Base-by-base conservation (phyloP, 306 rosid genomes). In the Dicorynia guianensis region DNA sequence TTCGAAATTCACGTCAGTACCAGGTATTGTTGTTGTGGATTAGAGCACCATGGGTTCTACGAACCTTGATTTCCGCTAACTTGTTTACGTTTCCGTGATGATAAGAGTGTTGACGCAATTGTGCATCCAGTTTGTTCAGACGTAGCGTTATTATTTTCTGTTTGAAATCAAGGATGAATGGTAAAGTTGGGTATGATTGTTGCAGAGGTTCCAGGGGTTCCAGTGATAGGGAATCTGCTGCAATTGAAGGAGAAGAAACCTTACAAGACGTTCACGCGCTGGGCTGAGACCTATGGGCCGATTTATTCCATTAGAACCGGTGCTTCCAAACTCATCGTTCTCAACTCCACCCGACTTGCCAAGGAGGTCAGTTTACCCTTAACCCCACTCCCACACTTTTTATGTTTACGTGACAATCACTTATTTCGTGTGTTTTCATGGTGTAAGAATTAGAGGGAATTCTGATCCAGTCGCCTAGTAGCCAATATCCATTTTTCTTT, bases 211-310 rank as follows among this genome's bases (percentile, higher is more conserved):
- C 93, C 93, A 4, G 96, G 98, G 66, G 8, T 90, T 6, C 97
- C 97, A 5, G 47, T 95, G 81, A 25, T 95, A 1, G 99, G 99
- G 66, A 95, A 95, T 84, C 66, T 95, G 80, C 84, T 95, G 69
- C 99, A 95, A 53, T 73, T 95, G 80, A 95, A 87, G 88, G 99
- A 95, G 88, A 92, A 92, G 87, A 95, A 95, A 65, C 99, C 99
- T 11, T 78, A 95, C 85, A 89, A 85, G 84, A 92, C 99, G 6
- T 95, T 92, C 81, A 48, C 85, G 0, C 75, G n/a, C 42, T 89
- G 93, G 97, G 89, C 97, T 7, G 83, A 87, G 40, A 72, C 69
- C 33, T 60, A 89, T 66, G 99, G 99, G 0, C 96, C 99, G 8
- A 83, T 95, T 7, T 95, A 73, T 74, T 95, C 97, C 17, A 89